These are phyloP conservation scores for Calonectria pseudoturangicola DNA, from an alignment of 2,329 filamentous ascomycete species.

Conservation along the genomic window DNA sequence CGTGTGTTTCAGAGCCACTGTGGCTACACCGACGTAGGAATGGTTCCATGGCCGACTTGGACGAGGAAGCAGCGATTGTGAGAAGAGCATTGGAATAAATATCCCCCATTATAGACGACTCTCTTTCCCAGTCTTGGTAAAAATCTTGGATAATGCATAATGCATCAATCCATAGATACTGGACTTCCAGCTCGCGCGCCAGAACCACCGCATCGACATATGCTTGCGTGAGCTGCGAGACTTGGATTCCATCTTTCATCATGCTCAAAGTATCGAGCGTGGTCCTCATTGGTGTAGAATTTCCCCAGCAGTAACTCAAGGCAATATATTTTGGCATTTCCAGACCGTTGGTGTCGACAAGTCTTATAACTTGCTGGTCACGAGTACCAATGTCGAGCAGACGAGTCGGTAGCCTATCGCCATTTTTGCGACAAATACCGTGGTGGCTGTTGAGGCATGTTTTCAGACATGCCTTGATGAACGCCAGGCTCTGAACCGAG, in stretches of 20 bases:
- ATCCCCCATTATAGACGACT: constrained; percentile 44
- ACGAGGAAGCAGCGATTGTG: constrained; percentile 46
- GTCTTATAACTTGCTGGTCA: background rate
- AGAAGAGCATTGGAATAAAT: constrained; percentile 44
- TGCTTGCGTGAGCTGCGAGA: constrained; percentile 39
- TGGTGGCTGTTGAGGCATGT: constrained; percentile 33
- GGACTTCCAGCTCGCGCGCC: constrained; percentile 18
- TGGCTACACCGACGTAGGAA: background rate
- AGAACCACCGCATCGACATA: constrained; percentile 33
- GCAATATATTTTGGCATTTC: constrained; percentile 38
- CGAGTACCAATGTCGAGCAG: constrained; percentile 39
- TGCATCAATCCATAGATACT: constrained; percentile 37
- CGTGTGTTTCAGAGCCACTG: background rate
- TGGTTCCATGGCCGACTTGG: constrained; percentile 31
- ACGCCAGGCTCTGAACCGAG: constrained; percentile 34
- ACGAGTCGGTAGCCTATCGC: constrained; percentile 33
- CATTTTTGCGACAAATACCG: constrained; percentile 22
- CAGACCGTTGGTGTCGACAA: constrained; percentile 20
- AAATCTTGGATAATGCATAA: constrained; percentile 38
- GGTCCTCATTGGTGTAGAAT: constrained; percentile 29
- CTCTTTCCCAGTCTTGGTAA: constrained; percentile 37
- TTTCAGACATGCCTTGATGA: constrained; percentile 39
- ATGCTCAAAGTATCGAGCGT: constrained; percentile 15
- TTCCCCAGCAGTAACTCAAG: constrained; percentile 50
- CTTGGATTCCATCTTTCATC: constrained; percentile 33